Percentiles rank a stretch among this genome's conserved stretches.
These are phyloP conservation scores for Kentomonas sorsogonicus DNA, from an alignment of 208 protist genomes.

Conservation along the genomic window DNA sequence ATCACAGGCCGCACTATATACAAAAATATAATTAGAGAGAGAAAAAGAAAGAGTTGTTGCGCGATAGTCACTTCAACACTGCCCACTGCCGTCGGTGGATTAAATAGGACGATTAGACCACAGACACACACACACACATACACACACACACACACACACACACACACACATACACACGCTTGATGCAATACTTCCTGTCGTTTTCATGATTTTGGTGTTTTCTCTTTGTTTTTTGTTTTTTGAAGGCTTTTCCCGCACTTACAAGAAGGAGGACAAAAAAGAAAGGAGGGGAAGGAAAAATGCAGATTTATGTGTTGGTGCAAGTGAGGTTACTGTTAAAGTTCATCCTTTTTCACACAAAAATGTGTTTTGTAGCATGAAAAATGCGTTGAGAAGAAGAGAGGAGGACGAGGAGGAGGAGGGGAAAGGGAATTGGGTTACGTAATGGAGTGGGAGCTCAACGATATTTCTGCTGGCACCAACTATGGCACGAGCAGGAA, in stretches of 20 bases:
- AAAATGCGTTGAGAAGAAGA: background rate
- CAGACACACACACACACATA: no score
- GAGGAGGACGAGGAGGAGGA: background rate
- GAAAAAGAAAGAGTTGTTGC: no score
- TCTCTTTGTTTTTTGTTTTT: background rate
- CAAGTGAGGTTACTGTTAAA: background rate
- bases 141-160: no score
- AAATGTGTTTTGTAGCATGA: background rate
- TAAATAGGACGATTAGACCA: no score
- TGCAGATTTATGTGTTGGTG: background rate
- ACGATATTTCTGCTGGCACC: no score
- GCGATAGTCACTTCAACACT: no score
- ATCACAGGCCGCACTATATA: no score
- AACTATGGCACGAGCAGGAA: no score
- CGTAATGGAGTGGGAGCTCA: background rate
- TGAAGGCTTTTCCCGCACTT: background rate
- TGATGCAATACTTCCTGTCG: no score
- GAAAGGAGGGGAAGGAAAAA: background rate
- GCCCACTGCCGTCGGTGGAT: no score
- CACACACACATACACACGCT: no score
- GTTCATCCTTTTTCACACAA: background rate
- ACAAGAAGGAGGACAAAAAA: background rate
- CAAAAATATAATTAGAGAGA: no score
- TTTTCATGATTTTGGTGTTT: background rate
- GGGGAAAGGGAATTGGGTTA: background rate